Percentiles rank a stretch among this genome's conserved stretches.
Evolutionary conservation across 2,329 filamentous ascomycete genomes (phyloP).

Genomic region (Fusarium guadeloupense): DNA sequence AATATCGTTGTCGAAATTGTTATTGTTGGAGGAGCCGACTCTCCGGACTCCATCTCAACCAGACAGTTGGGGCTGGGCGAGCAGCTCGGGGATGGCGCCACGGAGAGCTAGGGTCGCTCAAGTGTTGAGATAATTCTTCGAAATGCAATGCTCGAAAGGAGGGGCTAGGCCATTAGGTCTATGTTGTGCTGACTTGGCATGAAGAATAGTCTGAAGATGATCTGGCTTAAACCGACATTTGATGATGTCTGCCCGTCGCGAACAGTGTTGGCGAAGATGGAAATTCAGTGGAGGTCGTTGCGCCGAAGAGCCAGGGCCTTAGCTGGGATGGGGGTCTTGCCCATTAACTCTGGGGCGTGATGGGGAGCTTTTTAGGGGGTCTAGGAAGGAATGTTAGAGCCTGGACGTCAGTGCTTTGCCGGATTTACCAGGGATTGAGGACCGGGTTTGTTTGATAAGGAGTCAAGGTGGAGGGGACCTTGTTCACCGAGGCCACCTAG

Average conservation of each 20-base stretch:
- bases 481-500: constrained; percentile 30
- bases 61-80: constrained; percentile 36
- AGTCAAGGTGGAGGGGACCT: background rate
- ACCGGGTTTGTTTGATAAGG: background rate
- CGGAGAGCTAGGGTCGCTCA: constrained; percentile 22
- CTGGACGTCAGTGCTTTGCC: constrained; percentile 15
- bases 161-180: constrained; percentile 23
- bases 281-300: constrained; percentile 42
- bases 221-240: constrained; percentile 21
- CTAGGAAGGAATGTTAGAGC: constrained; percentile 11
- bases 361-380: constrained; percentile 19
- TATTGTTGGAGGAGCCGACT: constrained; percentile 36
- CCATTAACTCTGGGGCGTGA: constrained; percentile 8
- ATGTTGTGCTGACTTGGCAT: constrained; percentile 4
- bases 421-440: constrained; percentile 12
- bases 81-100: constrained; percentile 38
- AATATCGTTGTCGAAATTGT: constrained; percentile 30
- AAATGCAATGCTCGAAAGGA: background rate
- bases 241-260: constrained; percentile 40
- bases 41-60: constrained; percentile 54
- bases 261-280: constrained; percentile 34
- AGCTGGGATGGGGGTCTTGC: constrained; percentile 25
- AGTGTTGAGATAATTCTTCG: constrained; percentile 5
- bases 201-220: constrained; percentile 13
- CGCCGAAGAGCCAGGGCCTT: constrained; percentile 38